phyloP scores from a whole-genome alignment of 345 rosid species.

The Populus davidiana region DNA sequence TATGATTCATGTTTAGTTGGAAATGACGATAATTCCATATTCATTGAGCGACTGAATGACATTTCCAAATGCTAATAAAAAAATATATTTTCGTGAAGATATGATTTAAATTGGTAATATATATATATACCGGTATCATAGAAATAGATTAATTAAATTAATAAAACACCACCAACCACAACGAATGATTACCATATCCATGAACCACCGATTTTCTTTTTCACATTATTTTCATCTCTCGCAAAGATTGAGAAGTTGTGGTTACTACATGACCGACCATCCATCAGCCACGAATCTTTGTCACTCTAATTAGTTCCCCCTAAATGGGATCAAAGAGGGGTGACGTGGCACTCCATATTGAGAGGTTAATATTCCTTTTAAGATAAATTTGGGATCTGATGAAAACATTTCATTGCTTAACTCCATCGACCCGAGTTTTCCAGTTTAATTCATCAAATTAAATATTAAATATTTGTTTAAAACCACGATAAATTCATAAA shows the following conservation, averaged over 20 bases:
- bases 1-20: too few relatives aligned
- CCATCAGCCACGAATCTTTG: background rate
- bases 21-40: too few relatives aligned
- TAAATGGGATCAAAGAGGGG: background rate
- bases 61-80: too few relatives aligned
- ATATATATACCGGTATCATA: too few relatives aligned
- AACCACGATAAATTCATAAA: too few relatives aligned
- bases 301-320: constrained; percentile 3
- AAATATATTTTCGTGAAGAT: too few relatives aligned
- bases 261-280: background rate
- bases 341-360: constrained; percentile 28
- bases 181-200: background rate
- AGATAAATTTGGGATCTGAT: background rate
- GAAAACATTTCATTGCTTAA: background rate
- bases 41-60: too few relatives aligned
- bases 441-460: too few relatives aligned
- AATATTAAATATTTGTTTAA: too few relatives aligned
- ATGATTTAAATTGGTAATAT: too few relatives aligned
- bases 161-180: background rate
- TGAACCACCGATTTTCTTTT: background rate
- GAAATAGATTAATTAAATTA: too few relatives aligned
- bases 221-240: background rate
- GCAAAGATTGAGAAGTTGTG: background rate
- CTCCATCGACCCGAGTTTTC: too few relatives aligned
- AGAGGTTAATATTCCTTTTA: constrained; percentile 14